These are phyloP conservation scores for Bruguiera hainesii DNA, from an alignment of 441 rosid species.

Conservation along the genomic window DNA sequence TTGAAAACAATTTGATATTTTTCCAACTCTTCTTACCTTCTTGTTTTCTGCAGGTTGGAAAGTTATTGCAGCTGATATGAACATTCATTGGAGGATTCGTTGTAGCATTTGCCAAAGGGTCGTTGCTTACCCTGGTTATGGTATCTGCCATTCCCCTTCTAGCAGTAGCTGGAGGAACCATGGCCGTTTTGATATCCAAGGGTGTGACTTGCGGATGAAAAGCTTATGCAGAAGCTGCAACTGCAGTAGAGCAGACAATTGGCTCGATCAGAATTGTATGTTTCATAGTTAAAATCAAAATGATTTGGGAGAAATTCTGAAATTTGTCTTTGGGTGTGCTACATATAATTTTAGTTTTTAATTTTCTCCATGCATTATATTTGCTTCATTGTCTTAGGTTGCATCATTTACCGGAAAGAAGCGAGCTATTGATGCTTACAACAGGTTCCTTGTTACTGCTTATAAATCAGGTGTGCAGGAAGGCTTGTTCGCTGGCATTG, in stretches of 20 bases:
- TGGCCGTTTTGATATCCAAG: conserved; percentile 40
- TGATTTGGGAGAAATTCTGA: too few species aligned
- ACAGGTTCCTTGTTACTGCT: conserved; percentile 53
- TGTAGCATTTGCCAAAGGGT: conserved; percentile 58
- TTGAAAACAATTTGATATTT: too few species aligned
- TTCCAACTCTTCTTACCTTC: too few species aligned
- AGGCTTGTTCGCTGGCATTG: conserved; percentile 62
- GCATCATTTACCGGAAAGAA: conserved; percentile 76
- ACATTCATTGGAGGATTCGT: conserved; percentile 65
- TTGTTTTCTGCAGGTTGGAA: conserved; percentile 50
- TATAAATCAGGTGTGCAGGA: conserved; percentile 58
- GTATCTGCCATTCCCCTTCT: conserved; percentile 56
- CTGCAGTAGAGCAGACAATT: conserved; percentile 62
- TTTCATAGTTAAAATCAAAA: not conserved
- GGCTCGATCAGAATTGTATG: conserved; percentile 68
- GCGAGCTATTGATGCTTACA: conserved; percentile 50
- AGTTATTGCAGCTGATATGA: conserved; percentile 47
- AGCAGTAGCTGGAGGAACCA: conserved; percentile 46
- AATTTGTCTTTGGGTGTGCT: too few species aligned
- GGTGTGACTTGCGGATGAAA: conserved; percentile 53
- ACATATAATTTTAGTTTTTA: not conserved
- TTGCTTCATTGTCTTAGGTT: conserved; percentile 35
- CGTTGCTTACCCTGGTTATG: conserved; percentile 72
- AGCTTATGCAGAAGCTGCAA: conserved; percentile 59
- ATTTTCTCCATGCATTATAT: not conserved